Percentiles rank a stretch among this genome's conserved stretches.
These are phyloP conservation scores for Fraxinus paxiana DNA, from an alignment of 305 asterid genomes.

Conservation along the genomic window DNA sequence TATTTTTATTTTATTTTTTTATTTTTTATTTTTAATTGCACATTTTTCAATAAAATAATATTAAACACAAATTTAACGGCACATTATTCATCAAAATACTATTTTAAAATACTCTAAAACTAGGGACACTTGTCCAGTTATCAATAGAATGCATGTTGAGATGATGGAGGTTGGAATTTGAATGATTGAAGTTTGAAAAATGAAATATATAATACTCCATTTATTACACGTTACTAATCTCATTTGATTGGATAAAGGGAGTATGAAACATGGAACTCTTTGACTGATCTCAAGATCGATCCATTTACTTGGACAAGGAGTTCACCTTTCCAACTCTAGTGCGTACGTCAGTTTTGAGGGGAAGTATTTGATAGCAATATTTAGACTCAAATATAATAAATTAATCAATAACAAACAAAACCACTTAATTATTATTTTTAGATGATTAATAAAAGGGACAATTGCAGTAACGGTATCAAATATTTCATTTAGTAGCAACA, in stretches of 20 bases:
- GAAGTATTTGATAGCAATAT: background rate
- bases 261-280: background rate
- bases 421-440: too few species aligned
- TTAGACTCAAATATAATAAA: too few species aligned
- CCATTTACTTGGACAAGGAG: background rate
- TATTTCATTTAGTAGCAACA: too few species aligned
- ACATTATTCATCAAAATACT: too few species aligned
- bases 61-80: too few species aligned
- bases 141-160: background rate
- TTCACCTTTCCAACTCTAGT: background rate
- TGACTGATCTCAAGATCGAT: background rate
- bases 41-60: too few species aligned
- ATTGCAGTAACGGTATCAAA: too few species aligned
- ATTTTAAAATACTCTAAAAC: background rate
- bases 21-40: too few species aligned
- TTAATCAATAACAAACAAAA: background rate
- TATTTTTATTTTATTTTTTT: too few species aligned
- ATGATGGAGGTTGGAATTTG: background rate
- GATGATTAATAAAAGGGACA: background rate
- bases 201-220: background rate
- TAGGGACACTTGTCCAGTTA: background rate
- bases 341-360: background rate
- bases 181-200: background rate
- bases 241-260: background rate
- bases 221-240: background rate